A percentile compares a stretch with the other conserved stretches of the same genome.
phyloP scores from a whole-genome alignment of 306 rosid species.

The Trichosanthes cucumerina region DNA sequence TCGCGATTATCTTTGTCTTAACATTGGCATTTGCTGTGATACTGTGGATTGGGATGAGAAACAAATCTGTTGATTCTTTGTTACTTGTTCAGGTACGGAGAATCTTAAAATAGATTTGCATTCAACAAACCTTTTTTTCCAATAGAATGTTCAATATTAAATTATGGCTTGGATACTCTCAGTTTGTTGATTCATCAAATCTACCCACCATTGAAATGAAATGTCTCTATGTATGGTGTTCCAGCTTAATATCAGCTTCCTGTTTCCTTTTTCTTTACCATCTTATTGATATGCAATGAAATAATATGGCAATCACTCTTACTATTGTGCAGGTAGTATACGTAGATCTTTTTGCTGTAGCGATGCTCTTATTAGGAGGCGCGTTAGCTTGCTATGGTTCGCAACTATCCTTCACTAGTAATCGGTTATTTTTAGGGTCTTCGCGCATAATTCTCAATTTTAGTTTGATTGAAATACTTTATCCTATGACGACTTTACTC shows the following conservation, averaged over 20 bases:
- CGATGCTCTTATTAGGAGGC: conserved; percentile 58
- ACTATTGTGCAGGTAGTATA: conserved; percentile 72
- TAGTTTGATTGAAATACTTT: neutral
- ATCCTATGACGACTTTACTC: neutral
- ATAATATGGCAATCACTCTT: conserved; percentile 13
- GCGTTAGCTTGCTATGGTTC: conserved; percentile 83
- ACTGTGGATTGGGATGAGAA: conserved; percentile 72
- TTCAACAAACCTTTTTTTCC: neutral
- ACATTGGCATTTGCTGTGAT: conserved; percentile 59
- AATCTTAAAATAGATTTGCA: neutral
- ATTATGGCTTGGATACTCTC: neutral
- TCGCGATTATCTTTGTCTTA: conserved; percentile 36
- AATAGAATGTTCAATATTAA: neutral
- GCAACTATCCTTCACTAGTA: conserved; percentile 12
- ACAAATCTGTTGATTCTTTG: conserved; percentile 54
- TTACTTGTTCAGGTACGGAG: conserved; percentile 62
- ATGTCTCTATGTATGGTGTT: neutral
- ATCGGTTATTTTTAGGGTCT: neutral
- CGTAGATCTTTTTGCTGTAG: conserved; percentile 53
- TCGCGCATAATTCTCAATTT: neutral
- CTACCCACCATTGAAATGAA: neutral
- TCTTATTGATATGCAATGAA: neutral
- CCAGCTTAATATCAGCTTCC: neutral
- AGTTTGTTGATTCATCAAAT: neutral
- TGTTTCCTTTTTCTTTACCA: neutral